phyloP scores from a whole-genome alignment of 2,329 filamentous ascomycete genomes.

The Ceratocystis variospora region DNA sequence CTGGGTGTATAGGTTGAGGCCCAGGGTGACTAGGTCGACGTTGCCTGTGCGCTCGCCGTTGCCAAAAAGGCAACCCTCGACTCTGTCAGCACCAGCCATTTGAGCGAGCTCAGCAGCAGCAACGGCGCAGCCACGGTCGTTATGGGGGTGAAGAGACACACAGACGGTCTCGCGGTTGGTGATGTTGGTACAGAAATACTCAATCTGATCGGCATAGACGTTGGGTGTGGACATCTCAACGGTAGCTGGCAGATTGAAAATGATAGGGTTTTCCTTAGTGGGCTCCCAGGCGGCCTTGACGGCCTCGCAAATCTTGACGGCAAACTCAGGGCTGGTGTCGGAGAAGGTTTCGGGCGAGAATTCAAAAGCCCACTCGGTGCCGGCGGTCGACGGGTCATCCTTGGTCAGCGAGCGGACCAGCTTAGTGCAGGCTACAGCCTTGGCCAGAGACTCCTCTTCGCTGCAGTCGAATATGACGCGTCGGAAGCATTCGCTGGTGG shows the following conservation, averaged over 20 bases:
- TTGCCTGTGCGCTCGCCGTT: slow-evolving; percentile 95
- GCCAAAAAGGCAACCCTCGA: slow-evolving; percentile 86
- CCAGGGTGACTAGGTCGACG: slow-evolving; percentile 85
- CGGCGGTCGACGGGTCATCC: slow-evolving; percentile 44
- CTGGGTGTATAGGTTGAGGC: slow-evolving; percentile 88
- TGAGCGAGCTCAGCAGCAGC: slow-evolving; percentile 85
- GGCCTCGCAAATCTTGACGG: slow-evolving; percentile 71
- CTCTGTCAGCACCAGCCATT: slow-evolving; percentile 90
- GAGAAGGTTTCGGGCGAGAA: slow-evolving; percentile 85
- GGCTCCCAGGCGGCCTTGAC: slow-evolving; percentile 92
- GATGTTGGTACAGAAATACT: slow-evolving; percentile 85
- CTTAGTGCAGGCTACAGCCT: slow-evolving; percentile 75
- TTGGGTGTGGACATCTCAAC: slow-evolving; percentile 94
- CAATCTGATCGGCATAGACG: slow-evolving; percentile 88
- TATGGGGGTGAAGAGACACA: slow-evolving; percentile 86
- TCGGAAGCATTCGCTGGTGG: slow-evolving; percentile 91
- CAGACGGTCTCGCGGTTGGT: slow-evolving; percentile 72
- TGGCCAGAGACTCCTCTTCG: slow-evolving; percentile 64
- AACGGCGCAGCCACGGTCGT: slow-evolving; percentile 80
- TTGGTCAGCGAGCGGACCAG: slow-evolving; percentile 85
- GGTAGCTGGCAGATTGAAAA: slow-evolving; percentile 93
- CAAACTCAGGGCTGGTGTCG: slow-evolving; percentile 74
- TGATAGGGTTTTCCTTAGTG: slow-evolving; percentile 63
- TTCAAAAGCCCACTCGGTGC: slow-evolving; percentile 61
- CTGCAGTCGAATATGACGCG: slow-evolving; percentile 78